Percentiles rank a stretch among this genome's conserved stretches.
phyloP scores from a whole-genome alignment of 1,139 yeast genomes.

The Pichia sp. region DNA sequence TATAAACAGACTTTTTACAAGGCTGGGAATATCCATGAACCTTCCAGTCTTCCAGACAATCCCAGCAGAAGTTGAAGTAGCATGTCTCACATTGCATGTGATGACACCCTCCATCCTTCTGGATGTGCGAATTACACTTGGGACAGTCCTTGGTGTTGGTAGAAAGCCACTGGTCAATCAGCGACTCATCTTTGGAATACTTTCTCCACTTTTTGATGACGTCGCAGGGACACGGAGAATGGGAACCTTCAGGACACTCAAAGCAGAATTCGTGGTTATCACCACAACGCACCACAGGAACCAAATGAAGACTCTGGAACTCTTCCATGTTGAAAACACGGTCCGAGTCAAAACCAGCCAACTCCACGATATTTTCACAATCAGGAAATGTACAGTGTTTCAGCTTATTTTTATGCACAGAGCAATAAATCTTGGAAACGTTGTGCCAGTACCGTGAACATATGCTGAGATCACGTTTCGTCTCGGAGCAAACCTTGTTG shows the following conservation, averaged over 20 bases:
- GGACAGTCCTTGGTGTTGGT: conserved; percentile 85
- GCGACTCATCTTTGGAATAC: conserved; percentile 81
- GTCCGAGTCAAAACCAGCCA: conserved; percentile 29
- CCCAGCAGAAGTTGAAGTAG: conserved; percentile 83
- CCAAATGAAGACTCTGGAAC: conserved; percentile 26
- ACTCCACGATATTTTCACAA: conserved; percentile 56
- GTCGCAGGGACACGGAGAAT: conserved; percentile 75
- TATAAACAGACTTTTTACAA: conserved; percentile 50
- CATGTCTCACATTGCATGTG: conserved; percentile 90
- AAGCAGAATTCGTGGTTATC: conserved; percentile 73
- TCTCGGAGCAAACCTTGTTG: conserved; percentile 16
- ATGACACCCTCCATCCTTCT: conserved; percentile 88
- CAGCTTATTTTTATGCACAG: conserved; percentile 36
- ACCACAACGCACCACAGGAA: conserved; percentile 64
- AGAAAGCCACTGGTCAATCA: conserved; percentile 80
- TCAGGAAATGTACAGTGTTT: conserved; percentile 89
- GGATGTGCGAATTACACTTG: conserved; percentile 45
- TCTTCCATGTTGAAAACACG: conserved; percentile 28
- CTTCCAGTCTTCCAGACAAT: conserved; percentile 73
- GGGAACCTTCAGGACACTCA: conserved; percentile 65
- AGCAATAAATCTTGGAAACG: conserved; percentile 42
- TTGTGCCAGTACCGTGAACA: conserved; percentile 20
- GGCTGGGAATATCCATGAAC: conserved; percentile 62
- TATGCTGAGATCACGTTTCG: conserved; percentile 17
- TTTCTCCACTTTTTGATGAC: conserved; percentile 66